Evolutionary conservation across 495 filamentous ascomycete species (phyloP), one percentile per base, ranked within the genome.

Genomic region (Hypoxylon crocopeplum): DNA sequence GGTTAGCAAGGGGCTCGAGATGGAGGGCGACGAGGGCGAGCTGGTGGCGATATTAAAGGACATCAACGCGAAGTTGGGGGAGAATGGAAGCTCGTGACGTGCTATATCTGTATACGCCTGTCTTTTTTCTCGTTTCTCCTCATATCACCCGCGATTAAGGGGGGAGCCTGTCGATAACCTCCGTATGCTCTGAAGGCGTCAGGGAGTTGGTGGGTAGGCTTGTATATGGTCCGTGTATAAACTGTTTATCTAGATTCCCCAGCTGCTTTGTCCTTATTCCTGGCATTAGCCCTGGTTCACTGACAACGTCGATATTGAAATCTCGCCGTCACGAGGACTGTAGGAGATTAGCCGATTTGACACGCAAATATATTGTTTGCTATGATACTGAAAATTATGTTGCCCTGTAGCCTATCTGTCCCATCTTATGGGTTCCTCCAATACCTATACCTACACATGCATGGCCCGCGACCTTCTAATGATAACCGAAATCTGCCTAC

Each of bases 11-110:
- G 92, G 84, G 10, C 66, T 97, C 57, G 93, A 96, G 81, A 84
- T 95, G 73, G 92, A 94, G 75, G 90, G 88, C 15, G 82, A 84
- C 59, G 87, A 85, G 67, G 76, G 77, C 27, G 92, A 96, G 77
- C 71, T 96, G 73, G 66, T 81, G 52, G 75, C 69, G 37, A 69
- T 97, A 74, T 62, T 87, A 63, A 85, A 77, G 76, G 91, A 96
- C 72, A 82, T 95, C 53, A 83, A 88, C 42, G 57, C 42, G 13
- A 75, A 68, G 66, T 39, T 72, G 22, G 70, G 29, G 38, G 69
- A 62, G 63, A 64, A 66, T 49, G 56, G 47, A 48, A 40, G 64
- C 42, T 58, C 60, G n/a, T 64, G 15, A 63, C 13, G 13, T 16
- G 4, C n/a, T 24, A 12, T 15, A 7, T 13, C 21, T 6, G 13